Evolutionary conservation across 441 rosid species (phyloP).

Genomic region (Dalechampia spathulata): DNA sequence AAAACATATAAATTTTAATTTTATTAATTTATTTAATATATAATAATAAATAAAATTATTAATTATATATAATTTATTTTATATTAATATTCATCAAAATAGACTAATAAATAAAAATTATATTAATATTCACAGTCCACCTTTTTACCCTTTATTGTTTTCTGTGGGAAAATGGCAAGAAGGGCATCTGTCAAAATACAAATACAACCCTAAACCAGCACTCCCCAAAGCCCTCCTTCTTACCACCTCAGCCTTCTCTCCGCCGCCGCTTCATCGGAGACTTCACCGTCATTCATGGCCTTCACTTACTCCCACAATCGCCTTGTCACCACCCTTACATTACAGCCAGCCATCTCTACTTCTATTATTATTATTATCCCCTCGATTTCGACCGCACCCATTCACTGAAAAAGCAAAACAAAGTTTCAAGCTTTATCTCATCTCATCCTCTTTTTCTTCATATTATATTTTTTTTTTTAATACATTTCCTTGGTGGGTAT

Average conservation of each 20-base stretch:
- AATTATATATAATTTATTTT: too few relatives aligned
- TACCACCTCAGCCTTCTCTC: background rate
- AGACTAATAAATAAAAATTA: too few relatives aligned
- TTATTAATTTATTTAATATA: too few relatives aligned
- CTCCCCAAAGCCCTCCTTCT: too few relatives aligned
- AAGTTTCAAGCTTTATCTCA: background rate
- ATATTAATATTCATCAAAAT: too few relatives aligned
- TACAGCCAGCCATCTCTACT: constrained; percentile 3
- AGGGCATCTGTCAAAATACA: background rate
- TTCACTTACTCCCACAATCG: background rate
- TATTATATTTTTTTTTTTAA: background rate
- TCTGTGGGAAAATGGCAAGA: too few relatives aligned
- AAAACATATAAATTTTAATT: too few relatives aligned
- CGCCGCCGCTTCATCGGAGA: constrained; percentile 2
- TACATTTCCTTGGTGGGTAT: background rate
- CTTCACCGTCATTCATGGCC: constrained; percentile 22
- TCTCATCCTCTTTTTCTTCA: background rate
- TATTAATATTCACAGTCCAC: too few relatives aligned
- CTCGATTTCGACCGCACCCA: constrained; percentile 19
- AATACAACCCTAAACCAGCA: background rate
- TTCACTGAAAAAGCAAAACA: constrained; percentile 14
- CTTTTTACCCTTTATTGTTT: too few relatives aligned
- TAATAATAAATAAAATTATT: too few relatives aligned
- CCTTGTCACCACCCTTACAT: background rate
- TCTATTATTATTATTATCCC: constrained; percentile 16